Base-by-base conservation (phyloP, 176 grass and related monocot genomes). In the Oryza nivara region DNA sequence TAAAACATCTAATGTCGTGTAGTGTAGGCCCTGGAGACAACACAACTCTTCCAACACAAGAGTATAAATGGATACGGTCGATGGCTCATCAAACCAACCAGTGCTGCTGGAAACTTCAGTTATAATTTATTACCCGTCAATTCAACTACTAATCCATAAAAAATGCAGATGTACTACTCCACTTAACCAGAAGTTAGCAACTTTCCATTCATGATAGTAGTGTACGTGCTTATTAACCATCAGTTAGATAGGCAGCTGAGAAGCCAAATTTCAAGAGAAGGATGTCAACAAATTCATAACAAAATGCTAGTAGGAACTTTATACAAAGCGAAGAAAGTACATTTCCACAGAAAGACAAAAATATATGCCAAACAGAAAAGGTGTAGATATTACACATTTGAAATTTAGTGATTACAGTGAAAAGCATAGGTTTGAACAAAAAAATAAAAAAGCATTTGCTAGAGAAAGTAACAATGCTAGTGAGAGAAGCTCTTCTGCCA, bases 371-470 rank as follows among this genome's bases (percentile, higher is more conserved):
- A 23, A 49, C 11, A 72, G 32, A 82, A 88, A 77, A 48, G 32
- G 44, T 74, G 75, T 77, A 86, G 54, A 77, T 51, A 83, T 89
- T 88, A 84, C 48, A 45, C 19, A 65, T 32, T 73, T 73, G 83
- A 85, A 30, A 77, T 83, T 56, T 56, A 35, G 71, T 73, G 9
- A 89, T 72, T 85, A 88, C 76, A 69, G 73, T 79, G 64, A 44
- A 83, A 87, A 79, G 41, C 45, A 38, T 36, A 83, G n/a, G 77
- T 86, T 85, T 77, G 67, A 46, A 68, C 9, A 36, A 43, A 49
- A 68, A 22, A 61, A 46, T 48, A 78, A 17, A 82, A 83, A 82
- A 46, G 23, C n/a, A 16, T 84, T 81, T 60, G 34, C 32, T 68
- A 70, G 72, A 45, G 45, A 65, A 83, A 80, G 69, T 86, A 47